Evolutionary conservation across 164 flowering plant genomes (phyloP).

Genomic region (Stephania cephalantha): DNA sequence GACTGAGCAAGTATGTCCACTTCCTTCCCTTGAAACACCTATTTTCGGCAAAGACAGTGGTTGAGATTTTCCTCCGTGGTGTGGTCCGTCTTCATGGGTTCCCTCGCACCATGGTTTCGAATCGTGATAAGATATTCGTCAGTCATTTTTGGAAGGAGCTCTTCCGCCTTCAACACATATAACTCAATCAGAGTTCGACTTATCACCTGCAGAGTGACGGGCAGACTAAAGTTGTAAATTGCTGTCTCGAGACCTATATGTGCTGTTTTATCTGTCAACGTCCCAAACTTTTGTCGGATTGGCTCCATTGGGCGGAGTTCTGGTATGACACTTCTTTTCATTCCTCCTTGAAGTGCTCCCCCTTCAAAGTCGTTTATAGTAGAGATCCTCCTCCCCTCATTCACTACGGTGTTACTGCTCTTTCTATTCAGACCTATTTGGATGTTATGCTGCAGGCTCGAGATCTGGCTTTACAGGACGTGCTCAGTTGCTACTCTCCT

Average conservation of each 20-base stretch:
- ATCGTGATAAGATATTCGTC: too few species aligned
- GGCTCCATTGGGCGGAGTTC: neutral
- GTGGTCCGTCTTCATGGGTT: neutral
- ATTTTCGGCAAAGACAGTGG: neutral
- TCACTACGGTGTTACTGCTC: neutral
- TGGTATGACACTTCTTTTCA: neutral
- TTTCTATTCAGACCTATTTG: neutral
- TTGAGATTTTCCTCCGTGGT: neutral
- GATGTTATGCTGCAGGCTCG: neutral
- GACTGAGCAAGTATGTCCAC: neutral
- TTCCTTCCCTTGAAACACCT: neutral
- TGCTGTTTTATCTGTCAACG: too few species aligned
- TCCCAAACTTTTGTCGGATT: neutral
- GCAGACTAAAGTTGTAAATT: neutral
- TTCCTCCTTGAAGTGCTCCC: neutral
- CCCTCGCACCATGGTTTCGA: neutral
- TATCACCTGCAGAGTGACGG: neutral
- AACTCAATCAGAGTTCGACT: neutral
- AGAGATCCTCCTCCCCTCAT: neutral
- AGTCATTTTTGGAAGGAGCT: too few species aligned
- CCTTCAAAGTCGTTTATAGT: neutral
- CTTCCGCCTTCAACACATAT: neutral
- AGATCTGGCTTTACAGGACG: neutral
- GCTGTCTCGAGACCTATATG: neutral
- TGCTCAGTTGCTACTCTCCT: neutral